Base-by-base conservation (phyloP, 768 basidiomycete genomes). In the Leccinum subtestaceum region DNA sequence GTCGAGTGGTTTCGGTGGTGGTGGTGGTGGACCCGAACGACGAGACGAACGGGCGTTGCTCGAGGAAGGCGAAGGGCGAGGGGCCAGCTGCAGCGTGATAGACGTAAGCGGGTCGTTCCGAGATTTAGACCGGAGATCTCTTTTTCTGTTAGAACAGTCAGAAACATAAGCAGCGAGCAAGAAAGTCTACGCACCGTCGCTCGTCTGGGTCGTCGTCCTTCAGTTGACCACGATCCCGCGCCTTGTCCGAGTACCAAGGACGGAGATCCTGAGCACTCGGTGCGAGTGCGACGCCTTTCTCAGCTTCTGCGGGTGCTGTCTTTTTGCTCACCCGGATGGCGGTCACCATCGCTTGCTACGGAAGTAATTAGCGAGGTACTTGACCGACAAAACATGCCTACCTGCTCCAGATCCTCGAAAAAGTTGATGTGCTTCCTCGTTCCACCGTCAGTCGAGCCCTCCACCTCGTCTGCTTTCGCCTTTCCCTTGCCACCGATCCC, bases 381-480 rank as follows among this genome's bases (percentile, higher is more conserved):
- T 38, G 36, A 38, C 36, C 15, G 12, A 34, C 4, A 4, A n/a
- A 31, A 47, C 21, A 27, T 8, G 52, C 78, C 17, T 55, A 87
- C 89, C 63, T 84, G 79, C 66, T 93, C 91, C n/a, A 93, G 63
- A 65, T 92, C 90, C 63, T 89, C 86, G 63, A 93, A 93, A 53
- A 94, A 74, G 68, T 93, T 93, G 72, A 93, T 91, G 65, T 94
- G 91, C 1, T 87, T 87, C 36, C 77, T 77, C 1, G 82, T 77
- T 17, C 9, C 29, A 29, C 29, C 29, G 29, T 29, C 29, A 29
- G 29, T 29, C 29, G 29, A 29, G 29, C 31, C 31, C 31, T 31
- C 31, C 31, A 31, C 10, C 9, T 68, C 65, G 27, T 75, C 72
- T 19, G 71, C 76, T 57, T 71, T 74, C 43, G 69, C 68, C 58